Conservation (phyloP, 139 green algal species). For the Yamagishiella unicocca region DNA sequence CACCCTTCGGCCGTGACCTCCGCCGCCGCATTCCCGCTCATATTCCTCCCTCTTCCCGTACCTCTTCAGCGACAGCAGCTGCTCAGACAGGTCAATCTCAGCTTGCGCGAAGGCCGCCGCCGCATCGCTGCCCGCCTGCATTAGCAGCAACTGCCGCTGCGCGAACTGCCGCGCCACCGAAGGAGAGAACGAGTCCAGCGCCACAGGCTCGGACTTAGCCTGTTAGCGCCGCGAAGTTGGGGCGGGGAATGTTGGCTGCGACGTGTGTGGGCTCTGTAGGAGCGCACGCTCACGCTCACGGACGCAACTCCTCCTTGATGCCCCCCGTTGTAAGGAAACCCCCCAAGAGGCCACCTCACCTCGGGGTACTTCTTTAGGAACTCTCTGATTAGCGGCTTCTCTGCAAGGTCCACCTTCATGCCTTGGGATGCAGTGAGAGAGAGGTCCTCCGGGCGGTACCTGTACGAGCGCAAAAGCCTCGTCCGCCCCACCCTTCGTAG, state of each 20-base stretch:
- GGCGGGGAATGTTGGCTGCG: neutral
- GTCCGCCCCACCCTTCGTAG: too few species aligned
- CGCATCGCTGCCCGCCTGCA: neutral
- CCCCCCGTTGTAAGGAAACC: too few species aligned
- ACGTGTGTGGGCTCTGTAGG: neutral
- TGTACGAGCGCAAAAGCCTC: neutral
- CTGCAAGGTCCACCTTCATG: neutral
- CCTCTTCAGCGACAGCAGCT: constrained; percentile 4
- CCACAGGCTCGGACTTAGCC: constrained; percentile 30
- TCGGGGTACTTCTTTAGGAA: constrained; percentile 38
- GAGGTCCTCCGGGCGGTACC: constrained; percentile 50
- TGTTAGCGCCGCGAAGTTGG: neutral
- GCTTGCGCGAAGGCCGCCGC: constrained; percentile 10
- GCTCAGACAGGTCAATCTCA: constrained; percentile 23
- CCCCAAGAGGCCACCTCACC: constrained; percentile 12
- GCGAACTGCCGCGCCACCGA: constrained; percentile 42
- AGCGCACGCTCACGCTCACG: too few species aligned
- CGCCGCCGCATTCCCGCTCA: too few species aligned
- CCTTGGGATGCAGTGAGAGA: neutral
- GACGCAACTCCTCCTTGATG: too few species aligned
- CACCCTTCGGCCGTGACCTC: too few species aligned
- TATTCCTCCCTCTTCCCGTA: neutral
- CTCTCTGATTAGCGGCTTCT: neutral
- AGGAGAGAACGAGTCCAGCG: constrained; percentile 32
- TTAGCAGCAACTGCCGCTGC: constrained; percentile 45